Conservation (phyloP, 768 basidiomycete species). For the Phaeotremella fagi region DNA sequence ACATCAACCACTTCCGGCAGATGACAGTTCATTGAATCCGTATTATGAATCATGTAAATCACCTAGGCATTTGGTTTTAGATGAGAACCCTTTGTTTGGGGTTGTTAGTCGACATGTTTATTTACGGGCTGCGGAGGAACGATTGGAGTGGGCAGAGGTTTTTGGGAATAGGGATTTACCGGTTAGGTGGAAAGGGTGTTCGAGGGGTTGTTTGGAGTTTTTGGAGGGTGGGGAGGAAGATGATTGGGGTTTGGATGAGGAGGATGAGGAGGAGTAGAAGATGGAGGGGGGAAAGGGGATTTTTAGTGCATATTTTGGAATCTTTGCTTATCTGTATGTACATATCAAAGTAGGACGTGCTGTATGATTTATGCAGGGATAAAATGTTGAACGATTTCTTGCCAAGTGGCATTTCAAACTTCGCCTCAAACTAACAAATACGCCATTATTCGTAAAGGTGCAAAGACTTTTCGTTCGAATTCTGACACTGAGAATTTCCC, state of each 20-base stretch:
- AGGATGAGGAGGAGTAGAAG: background rate
- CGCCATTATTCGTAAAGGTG: no score
- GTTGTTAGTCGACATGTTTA: conserved; percentile 26
- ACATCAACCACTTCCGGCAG: conserved; percentile 19
- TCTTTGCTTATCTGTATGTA: no score
- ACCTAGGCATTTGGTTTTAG: conserved; percentile 24
- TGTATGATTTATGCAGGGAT: no score
- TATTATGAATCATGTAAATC: conserved; percentile 41
- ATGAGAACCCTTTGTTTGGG: background rate
- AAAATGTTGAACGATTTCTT: no score
- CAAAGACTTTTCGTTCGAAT: no score
- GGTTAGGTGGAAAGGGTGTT: conserved; percentile 41
- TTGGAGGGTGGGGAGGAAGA: conserved; percentile 29
- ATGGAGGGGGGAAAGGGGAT: no score
- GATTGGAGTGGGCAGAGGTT: conserved; percentile 41
- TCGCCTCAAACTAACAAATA: no score
- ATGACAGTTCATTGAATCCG: conserved; percentile 43
- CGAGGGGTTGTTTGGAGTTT: conserved; percentile 40
- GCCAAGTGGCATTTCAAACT: no score
- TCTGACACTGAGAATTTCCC: no score
- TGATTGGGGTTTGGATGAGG: conserved; percentile 19
- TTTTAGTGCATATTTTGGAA: no score
- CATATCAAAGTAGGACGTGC: no score
- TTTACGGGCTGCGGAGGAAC: conserved; percentile 38
- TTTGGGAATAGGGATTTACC: conserved; percentile 27